phyloP scores from a whole-genome alignment of 441 rosid species.

The Macaranga tanarius region DNA sequence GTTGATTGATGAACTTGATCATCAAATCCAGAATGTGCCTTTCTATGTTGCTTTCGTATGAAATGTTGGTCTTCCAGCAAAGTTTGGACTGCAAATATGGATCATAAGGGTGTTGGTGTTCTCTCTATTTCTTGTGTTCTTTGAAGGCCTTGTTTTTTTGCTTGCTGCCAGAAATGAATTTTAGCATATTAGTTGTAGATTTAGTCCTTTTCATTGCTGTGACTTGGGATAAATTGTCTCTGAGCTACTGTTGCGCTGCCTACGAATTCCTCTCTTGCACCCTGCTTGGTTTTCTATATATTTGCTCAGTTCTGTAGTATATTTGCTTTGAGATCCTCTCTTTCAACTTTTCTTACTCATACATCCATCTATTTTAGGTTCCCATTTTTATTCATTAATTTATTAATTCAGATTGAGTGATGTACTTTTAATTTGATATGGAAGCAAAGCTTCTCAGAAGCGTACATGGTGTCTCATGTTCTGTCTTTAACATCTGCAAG shows the following conservation, averaged over 20 bases:
- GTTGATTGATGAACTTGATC: neutral
- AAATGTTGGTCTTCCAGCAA: neutral
- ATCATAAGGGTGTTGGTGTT: neutral
- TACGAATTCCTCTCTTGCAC: neutral
- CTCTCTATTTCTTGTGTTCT: neutral
- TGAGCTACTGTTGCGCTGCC: neutral
- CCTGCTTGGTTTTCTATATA: neutral
- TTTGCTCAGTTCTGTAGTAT: neutral
- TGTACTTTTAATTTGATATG: neutral
- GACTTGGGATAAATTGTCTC: neutral
- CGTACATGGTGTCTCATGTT: neutral
- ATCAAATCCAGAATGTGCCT: neutral
- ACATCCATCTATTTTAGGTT: too few relatives aligned
- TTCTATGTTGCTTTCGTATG: neutral
- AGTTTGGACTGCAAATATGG: neutral
- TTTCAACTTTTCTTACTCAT: neutral
- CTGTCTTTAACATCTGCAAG: neutral
- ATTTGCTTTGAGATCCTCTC: neutral
- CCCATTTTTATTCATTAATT: neutral
- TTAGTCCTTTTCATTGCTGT: neutral
- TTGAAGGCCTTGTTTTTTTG: neutral
- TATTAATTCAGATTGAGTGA: neutral
- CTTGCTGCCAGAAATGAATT: neutral
- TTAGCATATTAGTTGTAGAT: neutral
- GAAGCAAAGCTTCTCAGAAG: neutral